A percentile compares a stretch with the other conserved stretches of the same genome.
These are phyloP conservation scores for Lactarius vividus DNA, from an alignment of 768 basidiomycete genomes.

Conservation along the genomic window DNA sequence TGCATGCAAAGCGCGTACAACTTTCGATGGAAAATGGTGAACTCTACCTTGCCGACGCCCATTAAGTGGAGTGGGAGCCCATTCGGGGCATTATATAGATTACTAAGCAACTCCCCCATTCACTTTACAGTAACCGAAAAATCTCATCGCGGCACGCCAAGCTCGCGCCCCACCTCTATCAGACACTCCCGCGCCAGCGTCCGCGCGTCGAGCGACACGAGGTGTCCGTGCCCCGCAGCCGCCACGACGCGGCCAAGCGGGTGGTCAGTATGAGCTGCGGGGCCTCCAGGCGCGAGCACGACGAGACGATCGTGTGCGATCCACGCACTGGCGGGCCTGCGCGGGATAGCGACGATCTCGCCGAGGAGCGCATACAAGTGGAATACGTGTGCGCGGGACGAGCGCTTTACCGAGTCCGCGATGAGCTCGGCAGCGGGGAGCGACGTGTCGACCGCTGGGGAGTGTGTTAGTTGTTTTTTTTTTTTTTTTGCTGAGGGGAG, in stretches of 20 bases:
- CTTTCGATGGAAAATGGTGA: too few species aligned
- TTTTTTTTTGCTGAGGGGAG: too few species aligned
- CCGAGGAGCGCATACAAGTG: slow-evolving; percentile 79
- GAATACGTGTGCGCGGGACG: slow-evolving; percentile 81
- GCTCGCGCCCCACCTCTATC: slow-evolving; percentile 67
- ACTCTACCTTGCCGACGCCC: too few species aligned
- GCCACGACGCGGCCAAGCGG: background rate
- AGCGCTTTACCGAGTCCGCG: slow-evolving; percentile 69
- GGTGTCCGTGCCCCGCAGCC: background rate
- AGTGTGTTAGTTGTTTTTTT: background rate
- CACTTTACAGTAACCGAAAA: too few species aligned
- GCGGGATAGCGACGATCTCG: slow-evolving; percentile 72
- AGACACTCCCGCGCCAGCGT: slow-evolving; percentile 64
- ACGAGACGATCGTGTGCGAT: slow-evolving; percentile 35
- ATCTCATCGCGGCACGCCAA: slow-evolving; percentile 48
- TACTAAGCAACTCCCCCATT: too few species aligned
- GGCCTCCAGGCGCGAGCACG: background rate
- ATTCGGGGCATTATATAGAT: too few species aligned
- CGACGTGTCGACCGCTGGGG: slow-evolving; percentile 40
- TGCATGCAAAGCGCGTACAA: too few species aligned
- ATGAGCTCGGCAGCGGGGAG: slow-evolving; percentile 55
- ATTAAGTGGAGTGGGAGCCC: too few species aligned
- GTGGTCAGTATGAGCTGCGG: background rate
- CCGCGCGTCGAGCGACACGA: slow-evolving; percentile 61
- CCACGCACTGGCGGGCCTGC: slow-evolving; percentile 69